Evolutionary conservation across 805 yeast species (phyloP).

Genomic region (Cyberlindnera lachancei): DNA sequence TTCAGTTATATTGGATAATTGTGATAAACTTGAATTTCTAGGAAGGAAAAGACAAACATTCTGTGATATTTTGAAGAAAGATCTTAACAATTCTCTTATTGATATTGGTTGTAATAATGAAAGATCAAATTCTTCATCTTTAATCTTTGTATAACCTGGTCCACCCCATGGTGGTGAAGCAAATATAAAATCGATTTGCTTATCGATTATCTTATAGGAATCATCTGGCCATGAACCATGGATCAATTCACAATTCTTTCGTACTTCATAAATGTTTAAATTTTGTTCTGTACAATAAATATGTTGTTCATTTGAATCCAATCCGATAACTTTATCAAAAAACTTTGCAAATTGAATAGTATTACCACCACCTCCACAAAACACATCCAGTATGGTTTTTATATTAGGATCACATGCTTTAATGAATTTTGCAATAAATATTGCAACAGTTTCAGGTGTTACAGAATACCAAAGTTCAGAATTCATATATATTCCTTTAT

Average conservation of each 20-base stretch:
- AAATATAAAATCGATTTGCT: slow-evolving; percentile 45
- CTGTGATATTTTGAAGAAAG: slow-evolving; percentile 32
- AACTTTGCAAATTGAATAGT: slow-evolving; percentile 62
- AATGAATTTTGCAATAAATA: slow-evolving; percentile 47
- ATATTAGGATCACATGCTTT: slow-evolving; percentile 44
- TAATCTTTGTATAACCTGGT: slow-evolving; percentile 47
- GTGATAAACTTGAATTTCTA: slow-evolving; percentile 46
- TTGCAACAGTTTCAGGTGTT: slow-evolving; percentile 74
- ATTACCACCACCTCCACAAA: slow-evolving; percentile 89
- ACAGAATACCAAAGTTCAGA: slow-evolving; percentile 81
- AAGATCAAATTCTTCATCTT: slow-evolving; percentile 37
- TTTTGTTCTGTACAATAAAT: slow-evolving; percentile 62
- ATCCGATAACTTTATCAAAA: slow-evolving; percentile 51
- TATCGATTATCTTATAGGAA: slow-evolving; percentile 15
- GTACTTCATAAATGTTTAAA: slow-evolving; percentile 53
- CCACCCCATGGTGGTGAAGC: slow-evolving; percentile 94
- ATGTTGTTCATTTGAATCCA: slow-evolving; percentile 55
- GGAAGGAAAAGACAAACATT: slow-evolving; percentile 61
- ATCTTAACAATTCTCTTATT: slow-evolving; percentile 36
- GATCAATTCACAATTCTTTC: slow-evolving; percentile 39
- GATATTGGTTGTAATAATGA: slow-evolving; percentile 39
- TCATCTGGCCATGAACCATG: slow-evolving; percentile 39
- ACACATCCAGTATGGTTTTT: slow-evolving; percentile 50
- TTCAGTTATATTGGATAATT: slow-evolving; percentile 40
- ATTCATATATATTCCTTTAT: slow-evolving; percentile 62